These are phyloP conservation scores for Phlebiopsis gigantea DNA, from an alignment of 768 basidiomycete species.

Conservation along the genomic window DNA sequence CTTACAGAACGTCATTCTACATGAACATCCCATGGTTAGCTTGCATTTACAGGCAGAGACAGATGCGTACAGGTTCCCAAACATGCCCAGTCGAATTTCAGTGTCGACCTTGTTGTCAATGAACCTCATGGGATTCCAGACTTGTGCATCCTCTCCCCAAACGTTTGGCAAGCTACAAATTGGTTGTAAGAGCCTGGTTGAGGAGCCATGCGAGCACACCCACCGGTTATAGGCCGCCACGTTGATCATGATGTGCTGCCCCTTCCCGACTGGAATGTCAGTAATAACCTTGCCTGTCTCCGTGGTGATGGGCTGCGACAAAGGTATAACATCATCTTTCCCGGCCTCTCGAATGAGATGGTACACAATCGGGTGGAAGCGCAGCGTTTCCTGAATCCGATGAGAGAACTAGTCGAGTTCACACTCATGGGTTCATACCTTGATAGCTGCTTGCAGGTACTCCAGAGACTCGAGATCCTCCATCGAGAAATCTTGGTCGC, in stretches of 20 bases:
- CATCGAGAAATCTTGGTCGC: conserved; percentile 23
- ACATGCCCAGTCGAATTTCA: conserved; percentile 7
- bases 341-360: conserved; percentile 21
- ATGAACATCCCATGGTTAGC: background rate
- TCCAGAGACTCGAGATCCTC: conserved; percentile 31
- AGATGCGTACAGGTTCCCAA: conserved; percentile 5
- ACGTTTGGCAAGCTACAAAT: conserved; percentile 18
- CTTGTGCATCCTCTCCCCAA: conserved; percentile 29
- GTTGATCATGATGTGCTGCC: conserved; percentile 21
- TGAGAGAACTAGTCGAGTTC: background rate
- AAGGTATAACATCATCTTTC: conserved; percentile 29
- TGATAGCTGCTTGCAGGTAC: conserved; percentile 27
- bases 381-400: conserved; percentile 22
- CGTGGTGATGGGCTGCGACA: conserved; percentile 25
- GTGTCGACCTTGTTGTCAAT: conserved; percentile 12
- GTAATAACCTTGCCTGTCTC: conserved; percentile 22
- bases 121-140: conserved; percentile 26
- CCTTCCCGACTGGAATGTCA: conserved; percentile 24
- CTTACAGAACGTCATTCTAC: conserved; percentile 12
- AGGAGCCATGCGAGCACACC: conserved; percentile 1
- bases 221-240: conserved; percentile 30
- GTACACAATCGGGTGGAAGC: conserved; percentile 29
- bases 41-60: background rate
- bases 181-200: background rate
- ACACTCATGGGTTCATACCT: conserved; percentile 17